Evolutionary conservation across 805 yeast genomes (phyloP).

Genomic region (Barnettozyma wickerhamii): DNA sequence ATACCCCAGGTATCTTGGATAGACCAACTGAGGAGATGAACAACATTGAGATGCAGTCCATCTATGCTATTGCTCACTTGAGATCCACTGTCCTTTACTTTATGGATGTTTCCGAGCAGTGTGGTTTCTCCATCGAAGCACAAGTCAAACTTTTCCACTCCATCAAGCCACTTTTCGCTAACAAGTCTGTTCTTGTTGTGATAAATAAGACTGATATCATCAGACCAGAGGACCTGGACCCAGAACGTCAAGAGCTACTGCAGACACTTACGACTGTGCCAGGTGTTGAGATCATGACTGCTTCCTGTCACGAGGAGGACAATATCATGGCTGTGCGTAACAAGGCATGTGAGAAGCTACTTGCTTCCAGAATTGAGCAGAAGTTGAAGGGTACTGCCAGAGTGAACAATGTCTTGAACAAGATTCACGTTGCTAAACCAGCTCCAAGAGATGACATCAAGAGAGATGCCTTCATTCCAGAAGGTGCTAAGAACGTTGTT

Average conservation of each 20-base stretch:
- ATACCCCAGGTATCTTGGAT: constrained; percentile 98
- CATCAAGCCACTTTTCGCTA: constrained; percentile 94
- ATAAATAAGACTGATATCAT: constrained; percentile 93
- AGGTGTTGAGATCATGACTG: constrained; percentile 88
- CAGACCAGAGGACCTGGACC: constrained; percentile 76
- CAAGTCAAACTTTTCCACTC: constrained; percentile 97
- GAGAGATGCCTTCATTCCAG: constrained; percentile 82
- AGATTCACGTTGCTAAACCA: constrained; percentile 93
- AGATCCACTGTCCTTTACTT: constrained; percentile 95
- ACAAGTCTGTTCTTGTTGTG: constrained; percentile 93
- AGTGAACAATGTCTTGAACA: constrained; percentile 83
- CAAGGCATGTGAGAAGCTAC: constrained; percentile 93
- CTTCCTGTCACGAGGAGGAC: constrained; percentile 92
- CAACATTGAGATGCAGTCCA: constrained; percentile 99
- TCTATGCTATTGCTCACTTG: constrained; percentile 97
- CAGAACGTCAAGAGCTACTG: constrained; percentile 67
- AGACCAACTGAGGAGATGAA: constrained; percentile 99
- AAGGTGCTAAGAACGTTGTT: constrained; percentile 51
- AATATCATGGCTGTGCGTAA: constrained; percentile 95
- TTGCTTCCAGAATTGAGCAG: constrained; percentile 94
- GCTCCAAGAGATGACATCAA: constrained; percentile 80
- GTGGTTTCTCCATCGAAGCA: constrained; percentile 96
- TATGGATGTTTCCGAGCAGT: constrained; percentile 98
- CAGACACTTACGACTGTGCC: constrained; percentile 58
- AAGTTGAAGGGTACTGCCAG: constrained; percentile 91